Percentiles rank a stretch among this genome's conserved stretches.
Conservation (phyloP, 495 filamentous ascomycete genomes). For the Aspergillus asperescens region DNA sequence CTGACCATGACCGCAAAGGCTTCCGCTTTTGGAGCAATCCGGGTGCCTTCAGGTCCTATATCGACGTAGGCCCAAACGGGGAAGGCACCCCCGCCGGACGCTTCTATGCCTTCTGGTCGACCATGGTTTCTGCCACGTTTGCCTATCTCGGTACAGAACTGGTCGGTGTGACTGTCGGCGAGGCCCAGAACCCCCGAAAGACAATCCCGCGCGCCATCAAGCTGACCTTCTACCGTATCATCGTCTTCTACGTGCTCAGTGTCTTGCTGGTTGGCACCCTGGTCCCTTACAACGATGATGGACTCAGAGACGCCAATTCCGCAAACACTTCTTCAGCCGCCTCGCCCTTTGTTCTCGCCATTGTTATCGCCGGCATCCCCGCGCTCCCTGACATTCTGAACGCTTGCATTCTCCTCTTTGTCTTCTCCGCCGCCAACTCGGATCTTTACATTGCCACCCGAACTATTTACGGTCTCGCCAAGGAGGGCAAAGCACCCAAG, state of each 20-base stretch:
- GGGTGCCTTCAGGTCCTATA: conserved; percentile 50
- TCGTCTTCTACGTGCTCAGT: conserved; percentile 67
- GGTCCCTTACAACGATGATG: conserved; percentile 49
- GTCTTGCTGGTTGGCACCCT: conserved; percentile 51
- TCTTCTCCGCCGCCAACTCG: conserved; percentile 73
- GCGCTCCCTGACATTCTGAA: conserved; percentile 54
- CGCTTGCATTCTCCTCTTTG: conserved; percentile 69
- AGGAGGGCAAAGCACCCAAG: conserved; percentile 67
- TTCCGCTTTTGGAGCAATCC: conserved; percentile 77
- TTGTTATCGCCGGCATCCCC: conserved; percentile 49
- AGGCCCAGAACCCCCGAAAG: conserved; percentile 70
- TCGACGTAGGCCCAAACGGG: conserved; percentile 13
- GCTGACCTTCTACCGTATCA: conserved; percentile 78
- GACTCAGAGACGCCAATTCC: conserved; percentile 52
- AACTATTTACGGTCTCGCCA: conserved; percentile 72
- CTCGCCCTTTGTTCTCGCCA: conserved; percentile 60
- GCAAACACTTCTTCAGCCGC: conserved; percentile 44
- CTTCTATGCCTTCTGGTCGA: conserved; percentile 75
- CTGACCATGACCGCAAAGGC: conserved; percentile 62
- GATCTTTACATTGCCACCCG: conserved; percentile 73
- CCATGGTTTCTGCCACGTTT: conserved; percentile 73
- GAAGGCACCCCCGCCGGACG: conserved; percentile 38
- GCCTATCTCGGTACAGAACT: conserved; percentile 83
- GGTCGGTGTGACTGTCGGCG: conserved; percentile 64
- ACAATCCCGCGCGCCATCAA: conserved; percentile 74